Percentiles rank a stretch among this genome's conserved stretches.
Evolutionary conservation across 2,329 filamentous ascomycete species (phyloP).

Genomic region (Rhinocladiella similis): DNA sequence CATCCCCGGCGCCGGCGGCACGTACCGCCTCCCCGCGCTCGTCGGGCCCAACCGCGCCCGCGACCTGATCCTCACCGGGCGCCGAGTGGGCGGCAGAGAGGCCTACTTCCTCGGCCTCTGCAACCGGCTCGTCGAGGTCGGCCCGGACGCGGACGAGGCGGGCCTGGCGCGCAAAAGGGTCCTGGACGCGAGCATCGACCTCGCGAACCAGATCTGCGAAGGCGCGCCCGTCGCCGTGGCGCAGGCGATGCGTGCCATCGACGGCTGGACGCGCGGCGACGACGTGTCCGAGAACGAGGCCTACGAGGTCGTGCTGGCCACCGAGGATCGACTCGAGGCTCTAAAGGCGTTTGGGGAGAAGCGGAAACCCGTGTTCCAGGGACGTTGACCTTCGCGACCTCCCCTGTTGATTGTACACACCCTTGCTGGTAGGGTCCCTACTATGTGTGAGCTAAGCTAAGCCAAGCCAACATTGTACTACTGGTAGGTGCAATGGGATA

Average conservation of each 20-base stretch:
- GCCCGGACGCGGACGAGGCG: constrained; percentile 65
- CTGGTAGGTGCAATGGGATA: too few relatives aligned
- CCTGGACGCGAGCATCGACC: constrained; percentile 71
- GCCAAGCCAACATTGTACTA: too few relatives aligned
- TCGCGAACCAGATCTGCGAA: constrained; percentile 85
- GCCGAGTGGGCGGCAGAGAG: constrained; percentile 79
- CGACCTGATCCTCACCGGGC: constrained; percentile 85
- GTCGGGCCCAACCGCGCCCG: constrained; percentile 80
- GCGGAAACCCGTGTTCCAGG: constrained; percentile 67
- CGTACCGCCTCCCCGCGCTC: constrained; percentile 78
- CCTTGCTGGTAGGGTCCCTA: background rate
- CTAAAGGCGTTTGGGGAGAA: constrained; percentile 80
- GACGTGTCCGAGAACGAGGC: constrained; percentile 82
- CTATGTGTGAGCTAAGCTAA: background rate
- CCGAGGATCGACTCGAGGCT: constrained; percentile 85
- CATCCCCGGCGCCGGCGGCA: constrained; percentile 91
- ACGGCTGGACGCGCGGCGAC: constrained; percentile 64
- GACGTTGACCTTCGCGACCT: constrained; percentile 31
- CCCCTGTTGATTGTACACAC: too few relatives aligned
- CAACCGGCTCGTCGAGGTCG: constrained; percentile 82
- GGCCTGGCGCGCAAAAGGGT: constrained; percentile 46
- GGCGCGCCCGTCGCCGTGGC: constrained; percentile 82
- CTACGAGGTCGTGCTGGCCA: constrained; percentile 79
- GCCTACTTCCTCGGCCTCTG: constrained; percentile 90
- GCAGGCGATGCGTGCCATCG: constrained; percentile 76